Conservation (phyloP, 1,284 basidiomycete genomes). For the Cutaneotrichosporon arboriforme region DNA sequence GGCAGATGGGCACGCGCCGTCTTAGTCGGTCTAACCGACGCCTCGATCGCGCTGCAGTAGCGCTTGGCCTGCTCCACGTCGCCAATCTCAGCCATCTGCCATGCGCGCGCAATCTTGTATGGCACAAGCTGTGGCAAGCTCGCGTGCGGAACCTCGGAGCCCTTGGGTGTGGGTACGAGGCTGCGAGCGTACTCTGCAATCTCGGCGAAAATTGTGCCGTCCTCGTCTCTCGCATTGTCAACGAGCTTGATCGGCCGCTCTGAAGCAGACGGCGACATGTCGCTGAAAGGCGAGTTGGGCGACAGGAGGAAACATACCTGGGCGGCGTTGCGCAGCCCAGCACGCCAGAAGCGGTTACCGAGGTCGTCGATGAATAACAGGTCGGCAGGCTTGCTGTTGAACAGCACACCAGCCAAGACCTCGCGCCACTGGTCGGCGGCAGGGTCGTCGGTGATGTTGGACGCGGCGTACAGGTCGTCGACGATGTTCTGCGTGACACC, state of each 20-base stretch:
- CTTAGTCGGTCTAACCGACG: conserved; percentile 47
- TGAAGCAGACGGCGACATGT: conserved; percentile 41
- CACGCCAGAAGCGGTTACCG: conserved; percentile 70
- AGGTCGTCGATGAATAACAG: conserved; percentile 76
- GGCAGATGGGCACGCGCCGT: conserved; percentile 53
- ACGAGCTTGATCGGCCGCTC: conserved; percentile 35
- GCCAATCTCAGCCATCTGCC: conserved; percentile 70
- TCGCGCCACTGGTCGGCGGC: conserved; percentile 67
- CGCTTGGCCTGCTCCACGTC: conserved; percentile 65
- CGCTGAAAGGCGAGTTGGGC: conserved; percentile 70
- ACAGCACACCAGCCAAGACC: conserved; percentile 75
- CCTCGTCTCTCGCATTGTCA: conserved; percentile 47
- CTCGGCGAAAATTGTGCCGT: conserved; percentile 82
- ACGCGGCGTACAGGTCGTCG: conserved; percentile 32
- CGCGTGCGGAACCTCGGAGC: conserved; percentile 68
- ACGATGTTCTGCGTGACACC: conserved; percentile 49
- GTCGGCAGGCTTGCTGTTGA: conserved; percentile 58
- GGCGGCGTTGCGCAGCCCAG: conserved; percentile 75
- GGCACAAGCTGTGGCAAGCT: conserved; percentile 84
- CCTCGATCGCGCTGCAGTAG: conserved; percentile 88
- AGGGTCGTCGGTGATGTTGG: conserved; percentile 35
- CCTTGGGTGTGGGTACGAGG: conserved; percentile 65
- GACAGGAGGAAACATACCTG: conserved; percentile 80
- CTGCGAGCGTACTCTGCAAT: conserved; percentile 88
- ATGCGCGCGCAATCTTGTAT: conserved; percentile 77